Evolutionary conservation across 2,329 filamentous ascomycete species (phyloP).

Genomic region (Sporothrix pallida): DNA sequence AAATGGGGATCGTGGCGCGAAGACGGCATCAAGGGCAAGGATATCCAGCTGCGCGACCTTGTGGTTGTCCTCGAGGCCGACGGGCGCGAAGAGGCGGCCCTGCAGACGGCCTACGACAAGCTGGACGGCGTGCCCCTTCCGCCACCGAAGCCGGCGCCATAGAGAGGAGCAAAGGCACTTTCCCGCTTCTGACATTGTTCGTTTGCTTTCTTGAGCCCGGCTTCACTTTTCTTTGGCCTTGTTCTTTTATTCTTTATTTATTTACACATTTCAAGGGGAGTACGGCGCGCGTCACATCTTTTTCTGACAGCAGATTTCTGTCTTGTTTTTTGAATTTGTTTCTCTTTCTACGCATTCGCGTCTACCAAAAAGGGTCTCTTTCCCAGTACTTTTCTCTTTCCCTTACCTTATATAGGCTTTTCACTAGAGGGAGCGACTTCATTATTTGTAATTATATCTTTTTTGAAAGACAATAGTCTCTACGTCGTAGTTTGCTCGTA

Average conservation of each 20-base stretch:
- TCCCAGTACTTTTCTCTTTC: background rate
- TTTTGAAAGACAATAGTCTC: background rate
- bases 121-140: constrained; percentile 50
- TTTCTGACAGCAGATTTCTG: background rate
- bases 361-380: background rate
- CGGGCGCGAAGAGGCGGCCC: constrained; percentile 65
- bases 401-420: constrained; percentile 13
- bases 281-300: constrained; percentile 15
- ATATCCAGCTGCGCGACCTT: constrained; percentile 85
- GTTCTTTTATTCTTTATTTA: background rate
- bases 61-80: constrained; percentile 80
- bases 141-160: constrained; percentile 26
- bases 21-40: constrained; percentile 74
- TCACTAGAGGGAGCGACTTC: background rate
- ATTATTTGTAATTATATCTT: constrained; percentile 20
- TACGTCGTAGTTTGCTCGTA: background rate
- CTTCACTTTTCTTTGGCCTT: background rate
- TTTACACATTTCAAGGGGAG: constrained; percentile 20
- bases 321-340: no score
- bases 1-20: constrained; percentile 79
- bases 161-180: background rate
- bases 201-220: background rate
- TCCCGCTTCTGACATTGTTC: no score
- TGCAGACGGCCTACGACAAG: constrained; percentile 63
- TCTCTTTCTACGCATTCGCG: background rate